Base-by-base conservation (phyloP, 768 basidiomycete species). In the Lepiota subincarnata region DNA sequence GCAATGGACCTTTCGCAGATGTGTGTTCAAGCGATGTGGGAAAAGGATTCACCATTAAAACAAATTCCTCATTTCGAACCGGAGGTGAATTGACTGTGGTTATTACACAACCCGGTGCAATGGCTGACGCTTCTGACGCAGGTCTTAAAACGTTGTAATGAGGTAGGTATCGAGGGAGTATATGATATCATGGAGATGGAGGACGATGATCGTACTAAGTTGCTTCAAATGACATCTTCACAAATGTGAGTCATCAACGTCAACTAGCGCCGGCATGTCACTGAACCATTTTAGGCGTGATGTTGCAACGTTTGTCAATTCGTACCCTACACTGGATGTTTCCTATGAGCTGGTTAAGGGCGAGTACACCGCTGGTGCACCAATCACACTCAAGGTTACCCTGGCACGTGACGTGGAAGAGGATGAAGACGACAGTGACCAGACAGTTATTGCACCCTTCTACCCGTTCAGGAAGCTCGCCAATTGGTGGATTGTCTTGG, bases 151-250 rank as follows among this genome's bases (percentile, higher is more conserved):
- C 83, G 94, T 8, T 98, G 94, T 74, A 89, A 89, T 64, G 81
- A 77, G 0, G 88, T 85, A 6, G 81, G 81, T 6, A 75, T 97
- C 50, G 91, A 92, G 55, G 89, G 90, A 1, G 94, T 99, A 0
- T 97, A 98, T 66, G 97, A 98, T 65, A 80, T 98, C 57, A 97
- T 98, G 91, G 97, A 98, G 67, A 84, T 98, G 84, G 97, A 98
- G 64, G 96, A 98, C 61, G 87, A 89, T 55, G 79, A 90, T 64
- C 81, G 97, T 34, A 89, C 82, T 53, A 73, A 83, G 50, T 71
- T 98, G 19, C 70, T 98, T 24, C 83, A 87, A 62, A 93, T 99
- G 91, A 83, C 86, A 50, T 75, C 85, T 1, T 73, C 78, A 36
- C 89, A 97, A 67, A 92, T 98, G 92, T 92, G 69, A 58, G 91